These are phyloP conservation scores for Paramarasmius palmivorus DNA, from an alignment of 1,284 basidiomycete species.

Conservation along the genomic window DNA sequence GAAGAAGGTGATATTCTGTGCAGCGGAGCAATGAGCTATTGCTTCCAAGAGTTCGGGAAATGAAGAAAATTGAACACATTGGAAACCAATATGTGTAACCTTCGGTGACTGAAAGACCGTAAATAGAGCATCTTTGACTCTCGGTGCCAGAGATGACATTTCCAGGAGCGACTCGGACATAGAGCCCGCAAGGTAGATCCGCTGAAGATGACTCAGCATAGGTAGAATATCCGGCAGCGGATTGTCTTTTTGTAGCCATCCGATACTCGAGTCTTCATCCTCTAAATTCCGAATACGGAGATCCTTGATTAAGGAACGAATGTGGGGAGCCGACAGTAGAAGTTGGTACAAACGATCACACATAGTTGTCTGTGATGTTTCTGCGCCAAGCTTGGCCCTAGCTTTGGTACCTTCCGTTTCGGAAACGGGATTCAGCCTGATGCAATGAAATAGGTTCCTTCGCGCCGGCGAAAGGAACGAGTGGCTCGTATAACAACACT, in stretches of 20 bases:
- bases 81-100: conserved; percentile 2
- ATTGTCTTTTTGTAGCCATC: conserved; percentile 4
- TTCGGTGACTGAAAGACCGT: neutral
- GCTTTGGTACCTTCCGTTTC: neutral
- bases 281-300: neutral
- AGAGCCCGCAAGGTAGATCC: conserved; percentile 1
- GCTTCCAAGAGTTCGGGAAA: conserved; percentile 1
- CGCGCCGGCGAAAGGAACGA: neutral
- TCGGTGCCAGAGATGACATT: neutral
- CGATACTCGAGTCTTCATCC: neutral
- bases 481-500: neutral
- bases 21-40: neutral
- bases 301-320: neutral
- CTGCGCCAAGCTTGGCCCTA: neutral
- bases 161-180: neutral
- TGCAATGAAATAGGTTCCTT: neutral
- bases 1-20: conserved; percentile 1
- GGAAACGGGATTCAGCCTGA: neutral
- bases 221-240: conserved; percentile 8
- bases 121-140: neutral
- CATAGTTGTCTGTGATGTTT: neutral
- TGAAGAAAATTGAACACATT: neutral
- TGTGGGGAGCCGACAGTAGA: neutral
- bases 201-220: neutral
- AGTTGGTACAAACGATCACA: neutral